Conservation (phyloP, 805 yeast genomes). For the Metschnikowia lochheadii region DNA sequence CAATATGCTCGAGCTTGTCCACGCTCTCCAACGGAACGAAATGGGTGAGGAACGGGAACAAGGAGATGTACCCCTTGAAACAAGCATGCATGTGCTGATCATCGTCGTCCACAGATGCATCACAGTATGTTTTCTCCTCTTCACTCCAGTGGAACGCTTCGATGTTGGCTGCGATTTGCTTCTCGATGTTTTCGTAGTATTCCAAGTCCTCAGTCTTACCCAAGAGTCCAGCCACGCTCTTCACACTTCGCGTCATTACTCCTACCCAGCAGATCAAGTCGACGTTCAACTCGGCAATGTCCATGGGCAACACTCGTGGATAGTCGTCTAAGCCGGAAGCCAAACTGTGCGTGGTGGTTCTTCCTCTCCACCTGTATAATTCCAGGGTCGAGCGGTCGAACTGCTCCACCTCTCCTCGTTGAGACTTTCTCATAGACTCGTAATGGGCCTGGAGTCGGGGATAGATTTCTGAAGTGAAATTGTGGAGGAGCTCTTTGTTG, state of each 20-base stretch:
- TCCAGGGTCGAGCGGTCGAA: constrained; percentile 60
- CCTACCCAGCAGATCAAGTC: constrained; percentile 93
- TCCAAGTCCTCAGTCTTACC: constrained; percentile 55
- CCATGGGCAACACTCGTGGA: constrained; percentile 80
- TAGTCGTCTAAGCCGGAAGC: constrained; percentile 96
- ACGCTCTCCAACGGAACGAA: constrained; percentile 47
- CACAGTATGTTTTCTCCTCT: constrained; percentile 68
- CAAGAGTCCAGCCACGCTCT: constrained; percentile 61
- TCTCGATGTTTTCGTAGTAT: constrained; percentile 50
- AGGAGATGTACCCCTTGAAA: constrained; percentile 81
- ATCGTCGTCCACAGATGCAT: constrained; percentile 67
- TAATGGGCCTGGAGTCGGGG: constrained; percentile 75
- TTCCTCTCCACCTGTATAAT: constrained; percentile 90
- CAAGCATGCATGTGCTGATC: constrained; percentile 71
- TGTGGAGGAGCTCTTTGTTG: constrained; percentile 54
- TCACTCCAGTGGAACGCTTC: constrained; percentile 80
- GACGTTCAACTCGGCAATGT: constrained; percentile 84
- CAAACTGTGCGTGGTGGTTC: constrained; percentile 77
- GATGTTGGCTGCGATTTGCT: constrained; percentile 57
- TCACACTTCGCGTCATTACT: constrained; percentile 81
- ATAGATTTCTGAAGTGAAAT: constrained; percentile 62
- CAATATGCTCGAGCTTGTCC: constrained; percentile 45
- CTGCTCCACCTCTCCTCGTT: constrained; percentile 67
- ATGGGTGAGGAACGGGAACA: constrained; percentile 79
- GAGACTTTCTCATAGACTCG: constrained; percentile 81